Evolutionary conservation across 202 grass and related monocot species (phyloP).

Genomic region (Panicum virgatum): DNA sequence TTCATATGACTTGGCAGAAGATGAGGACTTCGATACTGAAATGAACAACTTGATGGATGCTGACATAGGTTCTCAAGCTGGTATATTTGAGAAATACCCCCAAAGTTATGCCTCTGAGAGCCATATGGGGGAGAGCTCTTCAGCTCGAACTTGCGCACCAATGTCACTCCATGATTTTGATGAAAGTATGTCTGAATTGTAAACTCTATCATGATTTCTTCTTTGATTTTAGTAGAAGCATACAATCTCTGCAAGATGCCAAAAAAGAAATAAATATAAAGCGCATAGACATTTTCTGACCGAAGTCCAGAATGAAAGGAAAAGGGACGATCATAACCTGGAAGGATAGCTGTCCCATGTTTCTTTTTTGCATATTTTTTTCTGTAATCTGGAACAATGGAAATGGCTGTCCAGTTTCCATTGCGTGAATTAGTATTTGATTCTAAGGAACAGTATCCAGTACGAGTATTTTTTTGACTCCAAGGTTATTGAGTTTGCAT

Average conservation of each 20-base stretch:
- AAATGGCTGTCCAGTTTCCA: too few relatives aligned
- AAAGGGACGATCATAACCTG: not conserved
- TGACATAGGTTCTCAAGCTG: constrained; percentile 49
- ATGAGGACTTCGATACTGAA: constrained; percentile 70
- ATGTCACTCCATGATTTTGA: constrained; percentile 47
- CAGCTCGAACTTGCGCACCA: constrained; percentile 39
- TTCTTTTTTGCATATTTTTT: too few relatives aligned
- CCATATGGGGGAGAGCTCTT: constrained; percentile 52
- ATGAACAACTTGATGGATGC: constrained; percentile 57
- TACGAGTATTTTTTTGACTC: too few relatives aligned
- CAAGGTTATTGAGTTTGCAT: too few relatives aligned
- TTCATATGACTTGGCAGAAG: constrained; percentile 67
- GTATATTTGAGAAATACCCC: constrained; percentile 48
- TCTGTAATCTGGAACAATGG: too few relatives aligned
- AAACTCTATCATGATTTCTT: not conserved
- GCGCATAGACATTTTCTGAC: not conserved
- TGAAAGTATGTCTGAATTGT: constrained; percentile 51
- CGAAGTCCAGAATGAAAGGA: not conserved
- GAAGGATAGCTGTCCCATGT: not conserved
- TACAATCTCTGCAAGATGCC: constrained; percentile 11
- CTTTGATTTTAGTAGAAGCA: not conserved
- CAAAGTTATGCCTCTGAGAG: constrained; percentile 48
- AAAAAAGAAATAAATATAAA: not conserved
- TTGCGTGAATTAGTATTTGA: not conserved
- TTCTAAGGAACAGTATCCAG: not conserved